Evolutionary conservation across 768 basidiomycete species (phyloP).

Genomic region (Tubosaeta sp.): DNA sequence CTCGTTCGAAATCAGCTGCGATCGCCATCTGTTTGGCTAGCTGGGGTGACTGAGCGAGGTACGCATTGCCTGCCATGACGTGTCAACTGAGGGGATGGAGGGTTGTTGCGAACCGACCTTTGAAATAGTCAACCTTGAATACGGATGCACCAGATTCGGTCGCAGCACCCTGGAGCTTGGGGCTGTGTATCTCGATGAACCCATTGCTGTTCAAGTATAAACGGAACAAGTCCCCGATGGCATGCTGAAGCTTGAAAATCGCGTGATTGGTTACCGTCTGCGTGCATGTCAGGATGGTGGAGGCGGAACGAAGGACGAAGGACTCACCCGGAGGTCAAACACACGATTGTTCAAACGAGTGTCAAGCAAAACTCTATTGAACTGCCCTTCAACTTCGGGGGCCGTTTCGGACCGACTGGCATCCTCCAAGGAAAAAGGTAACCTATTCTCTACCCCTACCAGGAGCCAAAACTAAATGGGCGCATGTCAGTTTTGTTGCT

Average conservation of each 20-base stretch:
- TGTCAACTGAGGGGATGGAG: slow-evolving; percentile 3
- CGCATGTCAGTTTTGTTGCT: neutral
- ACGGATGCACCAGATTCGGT: slow-evolving; percentile 97
- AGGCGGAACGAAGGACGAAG: neutral
- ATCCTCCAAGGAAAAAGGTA: slow-evolving; percentile 93
- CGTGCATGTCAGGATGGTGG: slow-evolving; percentile 7
- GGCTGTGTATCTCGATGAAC: slow-evolving; percentile 95
- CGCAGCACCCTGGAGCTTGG: slow-evolving; percentile 94
- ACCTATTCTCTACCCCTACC: slow-evolving; percentile 69
- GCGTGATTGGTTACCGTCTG: slow-evolving; percentile 95
- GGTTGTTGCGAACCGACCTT: slow-evolving; percentile 44
- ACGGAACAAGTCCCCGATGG: slow-evolving; percentile 85
- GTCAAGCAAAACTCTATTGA: slow-evolving; percentile 81
- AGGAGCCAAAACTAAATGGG: slow-evolving; percentile 67
- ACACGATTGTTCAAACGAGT: slow-evolving; percentile 94
- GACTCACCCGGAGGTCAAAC: slow-evolving; percentile 82
- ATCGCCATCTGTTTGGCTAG: slow-evolving; percentile 99
- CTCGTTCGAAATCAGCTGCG: slow-evolving; percentile 95
- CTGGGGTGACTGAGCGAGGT: slow-evolving; percentile 94
- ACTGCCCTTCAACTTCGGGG: slow-evolving; percentile 56
- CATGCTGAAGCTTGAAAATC: slow-evolving; percentile 88
- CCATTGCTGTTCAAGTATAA: slow-evolving; percentile 67
- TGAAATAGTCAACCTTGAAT: slow-evolving; percentile 98
- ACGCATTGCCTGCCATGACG: slow-evolving; percentile 66
- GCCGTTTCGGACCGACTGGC: slow-evolving; percentile 81